Evolutionary conservation across 2,329 filamentous ascomycete species (phyloP), one percentile per base, ranked within the genome.

Genomic region (Fusarium tjaetaba): DNA sequence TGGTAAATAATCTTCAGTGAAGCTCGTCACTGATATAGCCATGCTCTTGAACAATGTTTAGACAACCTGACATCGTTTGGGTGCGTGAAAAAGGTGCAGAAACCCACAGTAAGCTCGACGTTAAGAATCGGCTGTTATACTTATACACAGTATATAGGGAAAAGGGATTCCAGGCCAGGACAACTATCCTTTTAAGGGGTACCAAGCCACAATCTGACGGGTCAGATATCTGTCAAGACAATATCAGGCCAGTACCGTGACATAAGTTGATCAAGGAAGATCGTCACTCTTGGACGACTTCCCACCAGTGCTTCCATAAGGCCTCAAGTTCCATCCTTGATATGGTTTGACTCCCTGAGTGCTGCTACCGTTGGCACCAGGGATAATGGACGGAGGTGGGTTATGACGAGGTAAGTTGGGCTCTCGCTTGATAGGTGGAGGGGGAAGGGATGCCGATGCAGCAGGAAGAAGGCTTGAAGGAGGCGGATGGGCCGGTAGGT

Each of bases 271-370:
- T 77, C 61, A 82, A 51, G 81, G 80, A 16, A 82, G 65, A 68
- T 81, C 76, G 60, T 83, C 81, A 49, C 76, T 79, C 70, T 80
- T 77, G 28, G 80, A 74, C 52, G 76, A 75, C 48, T 79, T 81
- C 64, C 76, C 79, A 57, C 72, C 80, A 24, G 77, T 72, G 71
- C 77, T 81, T 36, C 81, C 81, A 55, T 83, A 83, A 13, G 82
- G 82, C 61, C 81, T 76, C 60, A 82, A 52, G 32, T 83, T 76
- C 82, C 82, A 84, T 36, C 82, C 81, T 68, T 83, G 79, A 56
- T 82, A 82, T 57, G 81, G 80, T 56, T 82, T 80, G 34, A 78
- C 60, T 38, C 79, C 79, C 65, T 79, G 79, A 56, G 78, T 71
- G 71, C 74, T 77, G 74, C 69, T 77, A 77, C 77, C 80, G 75